Conservation (phyloP, 345 rosid species). For the Salix suchowensis region DNA sequence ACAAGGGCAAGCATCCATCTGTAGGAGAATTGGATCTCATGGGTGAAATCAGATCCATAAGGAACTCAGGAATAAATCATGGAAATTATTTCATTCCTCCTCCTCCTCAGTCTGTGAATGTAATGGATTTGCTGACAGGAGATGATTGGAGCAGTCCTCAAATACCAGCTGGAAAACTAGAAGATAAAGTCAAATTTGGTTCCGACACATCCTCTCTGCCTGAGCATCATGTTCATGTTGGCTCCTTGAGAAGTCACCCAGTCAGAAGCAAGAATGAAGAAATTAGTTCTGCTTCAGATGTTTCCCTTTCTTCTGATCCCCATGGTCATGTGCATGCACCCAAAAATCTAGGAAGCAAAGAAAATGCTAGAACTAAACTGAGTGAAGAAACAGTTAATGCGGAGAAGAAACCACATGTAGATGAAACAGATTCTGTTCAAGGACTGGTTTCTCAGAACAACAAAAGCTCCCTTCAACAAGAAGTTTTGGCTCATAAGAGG, state of each 20-base stretch:
- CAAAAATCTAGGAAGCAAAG: neutral
- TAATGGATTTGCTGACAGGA: slow-evolving; percentile 48
- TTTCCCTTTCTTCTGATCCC: neutral
- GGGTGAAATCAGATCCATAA: slow-evolving; percentile 22
- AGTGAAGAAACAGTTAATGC: slow-evolving; percentile 12
- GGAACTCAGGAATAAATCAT: slow-evolving; percentile 10
- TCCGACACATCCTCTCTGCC: slow-evolving; percentile 15
- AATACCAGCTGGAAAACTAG: slow-evolving; percentile 26
- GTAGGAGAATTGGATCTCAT: slow-evolving; percentile 28
- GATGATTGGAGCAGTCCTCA: slow-evolving; percentile 26
- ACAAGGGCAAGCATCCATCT: slow-evolving; percentile 18
- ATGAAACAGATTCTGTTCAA: slow-evolving; percentile 26
- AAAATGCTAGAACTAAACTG: slow-evolving; percentile 10
- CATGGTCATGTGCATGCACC: neutral
- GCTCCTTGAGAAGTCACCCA: neutral
- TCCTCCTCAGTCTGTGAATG: slow-evolving; percentile 18
- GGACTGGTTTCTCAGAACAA: slow-evolving; percentile 31
- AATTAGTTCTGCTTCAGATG: neutral
- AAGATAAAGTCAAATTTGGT: slow-evolving; percentile 22
- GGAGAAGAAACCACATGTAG: slow-evolving; percentile 14
- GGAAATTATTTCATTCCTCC: slow-evolving; percentile 21
- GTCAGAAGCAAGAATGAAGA: slow-evolving; percentile 1
- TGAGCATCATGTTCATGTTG: slow-evolving; percentile 7
- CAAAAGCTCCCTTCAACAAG: slow-evolving; percentile 44
- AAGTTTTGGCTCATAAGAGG: slow-evolving; percentile 64